Percentiles rank a stretch among this genome's conserved stretches.
Evolutionary conservation across 73 alveolate genomes (phyloP).

Genomic region (Uronychia setigera): DNA sequence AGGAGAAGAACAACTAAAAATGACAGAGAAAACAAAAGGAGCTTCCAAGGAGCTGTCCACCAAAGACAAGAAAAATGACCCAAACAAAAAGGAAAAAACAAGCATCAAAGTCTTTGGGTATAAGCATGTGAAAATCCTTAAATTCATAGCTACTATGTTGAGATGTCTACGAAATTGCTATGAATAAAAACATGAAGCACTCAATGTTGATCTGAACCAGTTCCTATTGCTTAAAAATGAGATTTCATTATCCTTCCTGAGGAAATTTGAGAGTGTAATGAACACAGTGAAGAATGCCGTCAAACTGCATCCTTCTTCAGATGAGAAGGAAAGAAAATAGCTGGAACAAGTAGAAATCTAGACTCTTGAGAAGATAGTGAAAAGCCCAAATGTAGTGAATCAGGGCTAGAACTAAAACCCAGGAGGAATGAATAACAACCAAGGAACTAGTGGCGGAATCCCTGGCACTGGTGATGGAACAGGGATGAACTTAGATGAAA

Average conservation of each 20-base stretch:
- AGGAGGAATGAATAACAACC: constrained; percentile 1
- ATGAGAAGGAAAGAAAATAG: constrained; percentile 40
- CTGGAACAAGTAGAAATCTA: constrained; percentile 40
- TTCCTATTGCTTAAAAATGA: constrained; percentile 59
- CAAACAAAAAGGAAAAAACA: constrained; percentile 18
- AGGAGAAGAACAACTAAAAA: neutral
- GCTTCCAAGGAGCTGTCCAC: neutral
- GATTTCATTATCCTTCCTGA: constrained; percentile 38
- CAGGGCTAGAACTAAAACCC: neutral
- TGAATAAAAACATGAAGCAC: constrained; percentile 51
- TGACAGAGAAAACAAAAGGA: neutral
- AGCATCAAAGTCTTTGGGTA: constrained; percentile 58
- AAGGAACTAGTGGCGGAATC: neutral
- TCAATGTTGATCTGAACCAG: constrained; percentile 53
- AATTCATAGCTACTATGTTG: constrained; percentile 39
- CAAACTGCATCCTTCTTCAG: constrained; percentile 52
- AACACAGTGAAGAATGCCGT: constrained; percentile 57
- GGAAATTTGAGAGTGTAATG: constrained; percentile 55
- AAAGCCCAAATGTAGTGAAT: constrained; percentile 20
- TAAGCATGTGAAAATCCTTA: constrained; percentile 50
- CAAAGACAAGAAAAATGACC: constrained; percentile 13
- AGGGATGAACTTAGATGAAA: constrained; percentile 20
- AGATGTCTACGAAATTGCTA: constrained; percentile 57
- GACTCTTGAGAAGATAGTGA: constrained; percentile 55
- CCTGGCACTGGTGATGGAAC: neutral